Base-by-base conservation (phyloP, 495 filamentous ascomycete species). In the Pseudomonodictys pantanalensis region DNA sequence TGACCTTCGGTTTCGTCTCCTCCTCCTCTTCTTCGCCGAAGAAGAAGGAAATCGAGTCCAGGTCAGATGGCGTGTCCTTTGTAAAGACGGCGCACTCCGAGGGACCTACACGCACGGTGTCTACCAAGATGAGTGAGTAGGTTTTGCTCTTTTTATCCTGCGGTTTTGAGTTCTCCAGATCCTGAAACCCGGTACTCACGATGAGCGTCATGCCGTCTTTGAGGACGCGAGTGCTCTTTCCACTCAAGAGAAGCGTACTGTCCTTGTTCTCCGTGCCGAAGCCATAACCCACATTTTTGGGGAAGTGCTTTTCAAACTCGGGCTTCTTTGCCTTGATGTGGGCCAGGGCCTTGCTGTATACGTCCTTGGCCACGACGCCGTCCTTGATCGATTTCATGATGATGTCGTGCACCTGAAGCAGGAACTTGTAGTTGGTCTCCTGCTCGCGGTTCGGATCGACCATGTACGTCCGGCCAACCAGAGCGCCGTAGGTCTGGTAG, bases 131-230 rank as follows among this genome's bases (percentile, higher is more conserved):
- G 63, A 99, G 80, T 6, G 91, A 92, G 66, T 97, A 99, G 6
- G 79, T 80, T 57, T 88, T 87, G 71, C 86, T 91, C 68, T 88
- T 88, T 76, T 90, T 89, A 64, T 93, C 90, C 70, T 91, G 89
- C 0, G 89, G 81, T 18, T 84, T 83, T 8, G 84, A 79, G 63
- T 98, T 95, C 68, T 89, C 81, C 20, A 99, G 78, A 69, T 97
- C 92, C 52, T 79, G 86, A 72, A 99, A 86, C 1, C 93, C 91
- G 35, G 92, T 87, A 8, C 86, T 90, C 61, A 99, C 80, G 67
- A 84, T 87, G 39, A 99, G 79, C 3, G 95, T 97, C 93, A 97
- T 99, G 62, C 95, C 95, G 69, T 96, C 95, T 70, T 90, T 93
- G 48, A 99, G 72, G 24, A 83, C 79, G 12, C 91, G 79, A 23